phyloP scores from a whole-genome alignment of 2,329 filamentous ascomycete genomes.

The Aureobasidium namibiae region DNA sequence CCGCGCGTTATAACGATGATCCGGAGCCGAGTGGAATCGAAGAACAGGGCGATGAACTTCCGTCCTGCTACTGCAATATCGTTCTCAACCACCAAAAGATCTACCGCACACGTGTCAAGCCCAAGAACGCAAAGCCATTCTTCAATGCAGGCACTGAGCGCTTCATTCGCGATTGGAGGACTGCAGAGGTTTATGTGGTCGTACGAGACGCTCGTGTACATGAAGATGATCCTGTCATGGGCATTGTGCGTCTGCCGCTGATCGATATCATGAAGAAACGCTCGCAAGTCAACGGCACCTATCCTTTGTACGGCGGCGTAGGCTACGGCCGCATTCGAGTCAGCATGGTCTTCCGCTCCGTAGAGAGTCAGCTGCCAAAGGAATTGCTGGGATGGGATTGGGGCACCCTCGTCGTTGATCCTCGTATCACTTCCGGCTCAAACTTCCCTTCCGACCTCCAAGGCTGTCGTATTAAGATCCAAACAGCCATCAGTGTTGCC shows the following conservation, averaged over 20 bases:
- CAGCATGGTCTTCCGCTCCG: conserved; percentile 64
- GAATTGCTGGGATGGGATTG: conserved; percentile 61
- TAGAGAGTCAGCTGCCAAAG: conserved; percentile 53
- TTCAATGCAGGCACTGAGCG: conserved; percentile 70
- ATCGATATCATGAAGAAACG: conserved; percentile 52
- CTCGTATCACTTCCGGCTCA: conserved; percentile 37
- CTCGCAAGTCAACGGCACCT: conserved; percentile 58
- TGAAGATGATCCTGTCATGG: conserved; percentile 61
- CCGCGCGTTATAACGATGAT: conserved; percentile 38
- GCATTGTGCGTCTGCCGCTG: conserved; percentile 61
- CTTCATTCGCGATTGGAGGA: conserved; percentile 60
- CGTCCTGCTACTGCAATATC: conserved; percentile 63
- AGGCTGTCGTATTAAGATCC: conserved; percentile 48
- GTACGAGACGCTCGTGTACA: conserved; percentile 61
- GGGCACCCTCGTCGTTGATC: conserved; percentile 59
- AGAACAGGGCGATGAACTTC: conserved; percentile 55
- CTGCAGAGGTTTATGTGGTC: conserved; percentile 58
- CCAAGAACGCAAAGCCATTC: conserved; percentile 69
- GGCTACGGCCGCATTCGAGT: conserved; percentile 61
- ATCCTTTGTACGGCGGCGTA: conserved; percentile 62
- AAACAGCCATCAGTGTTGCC: conserved; percentile 48
- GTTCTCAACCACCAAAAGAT: conserved; percentile 64
- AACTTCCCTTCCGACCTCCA: conserved; percentile 39
- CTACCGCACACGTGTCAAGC: conserved; percentile 66
- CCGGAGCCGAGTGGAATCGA: conserved; percentile 49